Percentiles rank a stretch among this genome's conserved stretches.
Conservation (phyloP, 2,329 filamentous ascomycete genomes). For the Arthrobotrys entomopaga region DNA sequence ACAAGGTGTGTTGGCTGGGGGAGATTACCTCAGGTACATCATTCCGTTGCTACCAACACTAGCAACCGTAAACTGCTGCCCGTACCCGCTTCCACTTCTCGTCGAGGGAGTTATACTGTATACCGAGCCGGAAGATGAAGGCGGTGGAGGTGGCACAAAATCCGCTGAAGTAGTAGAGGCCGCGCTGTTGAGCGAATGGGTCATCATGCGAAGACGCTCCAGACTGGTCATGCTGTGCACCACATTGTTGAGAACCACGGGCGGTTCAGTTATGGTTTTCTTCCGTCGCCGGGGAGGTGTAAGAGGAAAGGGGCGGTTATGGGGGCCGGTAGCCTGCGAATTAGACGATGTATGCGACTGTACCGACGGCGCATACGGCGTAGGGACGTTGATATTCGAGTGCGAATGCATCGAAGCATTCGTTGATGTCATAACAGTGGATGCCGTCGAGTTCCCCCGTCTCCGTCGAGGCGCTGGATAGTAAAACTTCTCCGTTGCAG, state of each 20-base stretch:
- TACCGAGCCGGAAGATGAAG: slow-evolving; percentile 49
- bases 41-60: slow-evolving; percentile 55
- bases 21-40: slow-evolving; percentile 55
- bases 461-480: slow-evolving; percentile 54
- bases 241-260: slow-evolving; percentile 49
- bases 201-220: slow-evolving; percentile 55
- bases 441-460: slow-evolving; percentile 45
- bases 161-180: slow-evolving; percentile 24
- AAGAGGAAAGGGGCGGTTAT: slow-evolving; percentile 40
- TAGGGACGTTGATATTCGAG: slow-evolving; percentile 43
- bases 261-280: slow-evolving; percentile 53
- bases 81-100: slow-evolving; percentile 44
- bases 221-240: slow-evolving; percentile 55
- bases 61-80: slow-evolving; percentile 53
- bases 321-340: slow-evolving; percentile 15
- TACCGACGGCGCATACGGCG: slow-evolving; percentile 45
- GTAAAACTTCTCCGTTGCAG: slow-evolving; percentile 55
- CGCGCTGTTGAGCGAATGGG: slow-evolving; percentile 48
- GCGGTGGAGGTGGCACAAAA: slow-evolving; percentile 47
- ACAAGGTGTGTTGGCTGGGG: slow-evolving; percentile 18
- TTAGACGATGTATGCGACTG: slow-evolving; percentile 42
- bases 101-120: slow-evolving; percentile 51
- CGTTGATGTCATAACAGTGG: slow-evolving; percentile 46
- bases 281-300: slow-evolving; percentile 53
- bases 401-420: slow-evolving; percentile 52